Percentiles rank a stretch among this genome's conserved stretches.
Conservation (phyloP, 2,329 filamentous ascomycete species). For the Penicillium hordei region DNA sequence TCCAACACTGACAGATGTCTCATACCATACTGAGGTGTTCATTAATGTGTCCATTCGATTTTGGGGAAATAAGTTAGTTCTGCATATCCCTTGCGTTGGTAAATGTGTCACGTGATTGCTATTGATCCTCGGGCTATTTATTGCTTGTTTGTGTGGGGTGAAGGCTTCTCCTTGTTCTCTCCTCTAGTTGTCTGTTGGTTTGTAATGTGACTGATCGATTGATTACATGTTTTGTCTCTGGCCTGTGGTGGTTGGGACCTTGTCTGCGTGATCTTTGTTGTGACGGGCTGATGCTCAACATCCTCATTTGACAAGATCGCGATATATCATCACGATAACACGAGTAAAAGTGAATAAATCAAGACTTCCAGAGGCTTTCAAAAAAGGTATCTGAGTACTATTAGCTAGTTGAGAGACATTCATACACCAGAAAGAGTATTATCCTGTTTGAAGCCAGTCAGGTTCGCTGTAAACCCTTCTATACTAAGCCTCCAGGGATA, state of each 20-base stretch:
- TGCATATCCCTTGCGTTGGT: neutral
- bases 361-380: neutral
- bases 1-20: neutral
- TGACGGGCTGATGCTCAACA: neutral
- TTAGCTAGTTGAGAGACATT: neutral
- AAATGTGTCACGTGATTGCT: too few relatives aligned
- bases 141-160: too few relatives aligned
- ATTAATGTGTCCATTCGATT: neutral
- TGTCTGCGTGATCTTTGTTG: neutral
- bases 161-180: too few relatives aligned
- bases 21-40: neutral
- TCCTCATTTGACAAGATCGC: neutral
- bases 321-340: neutral
- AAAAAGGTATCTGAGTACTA: neutral
- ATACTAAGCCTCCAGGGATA: neutral
- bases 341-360: neutral
- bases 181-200: too few relatives aligned
- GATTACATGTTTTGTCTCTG: too few relatives aligned
- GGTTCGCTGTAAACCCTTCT: neutral
- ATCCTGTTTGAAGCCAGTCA: neutral
- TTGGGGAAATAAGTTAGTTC: neutral
- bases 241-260: too few relatives aligned
- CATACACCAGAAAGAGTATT: neutral
- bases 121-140: too few relatives aligned
- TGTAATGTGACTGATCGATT: too few relatives aligned